Evolutionary conservation across 2,329 filamentous ascomycete genomes (phyloP).

Genomic region (Rhynchosporium graminicola): DNA sequence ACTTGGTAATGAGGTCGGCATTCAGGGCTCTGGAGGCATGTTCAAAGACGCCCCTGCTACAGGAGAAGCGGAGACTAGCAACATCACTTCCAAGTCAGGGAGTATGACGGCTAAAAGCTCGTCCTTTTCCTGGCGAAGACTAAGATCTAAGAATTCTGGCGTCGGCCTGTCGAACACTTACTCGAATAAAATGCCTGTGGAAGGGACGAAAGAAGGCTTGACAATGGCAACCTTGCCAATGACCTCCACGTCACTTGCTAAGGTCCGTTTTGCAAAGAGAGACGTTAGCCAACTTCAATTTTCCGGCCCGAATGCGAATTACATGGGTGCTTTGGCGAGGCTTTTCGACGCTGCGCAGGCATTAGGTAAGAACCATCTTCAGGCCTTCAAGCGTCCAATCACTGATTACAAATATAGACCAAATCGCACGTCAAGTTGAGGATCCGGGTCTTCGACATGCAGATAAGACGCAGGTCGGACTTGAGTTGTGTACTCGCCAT

Average conservation of each 20-base stretch:
- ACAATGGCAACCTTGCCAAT: conserved; percentile 78
- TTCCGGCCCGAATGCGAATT: conserved; percentile 80
- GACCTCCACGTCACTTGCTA: conserved; percentile 59
- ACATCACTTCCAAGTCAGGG: conserved; percentile 47
- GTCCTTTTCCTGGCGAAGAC: conserved; percentile 84
- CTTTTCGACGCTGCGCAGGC: conserved; percentile 93
- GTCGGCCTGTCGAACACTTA: conserved; percentile 57
- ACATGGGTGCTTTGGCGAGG: conserved; percentile 87
- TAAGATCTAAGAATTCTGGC: conserved; percentile 85
- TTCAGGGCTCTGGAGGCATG: conserved; percentile 69
- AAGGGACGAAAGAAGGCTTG: conserved; percentile 58
- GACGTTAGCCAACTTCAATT: conserved; percentile 71
- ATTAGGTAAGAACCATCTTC: conserved; percentile 66
- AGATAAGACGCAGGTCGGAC: conserved; percentile 89
- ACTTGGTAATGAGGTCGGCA: conserved; percentile 89
- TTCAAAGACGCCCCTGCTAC: conserved; percentile 68
- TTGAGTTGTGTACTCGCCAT: conserved; percentile 90
- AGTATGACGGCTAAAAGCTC: conserved; percentile 75
- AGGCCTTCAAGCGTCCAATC: not conserved
- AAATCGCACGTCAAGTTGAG: conserved; percentile 94
- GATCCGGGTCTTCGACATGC: conserved; percentile 90
- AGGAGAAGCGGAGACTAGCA: conserved; percentile 48
- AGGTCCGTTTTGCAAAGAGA: conserved; percentile 68
- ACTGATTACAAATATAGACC: conserved; percentile 59
- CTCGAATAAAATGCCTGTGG: conserved; percentile 48